Conservation (phyloP, 2,329 filamentous ascomycete genomes). For the Talaromyces sp. region DNA sequence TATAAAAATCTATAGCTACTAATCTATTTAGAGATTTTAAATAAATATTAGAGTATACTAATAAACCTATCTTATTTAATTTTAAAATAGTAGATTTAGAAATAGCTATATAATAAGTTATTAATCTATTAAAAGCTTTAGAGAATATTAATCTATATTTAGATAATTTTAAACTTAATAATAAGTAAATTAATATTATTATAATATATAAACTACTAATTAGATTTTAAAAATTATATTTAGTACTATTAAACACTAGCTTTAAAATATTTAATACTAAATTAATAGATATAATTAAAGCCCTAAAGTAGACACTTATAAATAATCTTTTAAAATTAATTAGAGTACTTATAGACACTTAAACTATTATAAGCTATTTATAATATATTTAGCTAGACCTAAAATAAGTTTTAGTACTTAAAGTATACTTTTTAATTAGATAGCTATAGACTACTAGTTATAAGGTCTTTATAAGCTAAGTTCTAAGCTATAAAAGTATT, state of each 20-base stretch:
- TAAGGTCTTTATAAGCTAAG: slow-evolving; percentile 10
- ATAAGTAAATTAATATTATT: neutral
- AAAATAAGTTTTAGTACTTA: neutral
- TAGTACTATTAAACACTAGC: neutral
- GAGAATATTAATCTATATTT: neutral
- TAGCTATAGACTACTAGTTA: neutral
- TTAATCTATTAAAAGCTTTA: neutral
- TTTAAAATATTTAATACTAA: neutral
- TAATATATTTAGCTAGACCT: neutral
- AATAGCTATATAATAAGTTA: neutral
- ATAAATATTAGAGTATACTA: neutral
- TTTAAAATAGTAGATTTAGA: neutral
- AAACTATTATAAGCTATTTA: neutral
- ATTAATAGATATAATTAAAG: neutral
- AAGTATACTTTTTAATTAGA: neutral
- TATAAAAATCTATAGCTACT: neutral
- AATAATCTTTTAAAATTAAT: neutral
- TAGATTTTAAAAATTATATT: neutral
- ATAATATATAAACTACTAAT: neutral
- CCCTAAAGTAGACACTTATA: neutral
- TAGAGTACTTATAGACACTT: neutral
- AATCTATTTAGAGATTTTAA: neutral
- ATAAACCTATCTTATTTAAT: neutral
- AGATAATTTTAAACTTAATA: neutral
- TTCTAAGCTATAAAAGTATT: slow-evolving; percentile 10